Conservation (phyloP, 495 filamentous ascomycete genomes). For the Annulohypoxylon nitens region DNA sequence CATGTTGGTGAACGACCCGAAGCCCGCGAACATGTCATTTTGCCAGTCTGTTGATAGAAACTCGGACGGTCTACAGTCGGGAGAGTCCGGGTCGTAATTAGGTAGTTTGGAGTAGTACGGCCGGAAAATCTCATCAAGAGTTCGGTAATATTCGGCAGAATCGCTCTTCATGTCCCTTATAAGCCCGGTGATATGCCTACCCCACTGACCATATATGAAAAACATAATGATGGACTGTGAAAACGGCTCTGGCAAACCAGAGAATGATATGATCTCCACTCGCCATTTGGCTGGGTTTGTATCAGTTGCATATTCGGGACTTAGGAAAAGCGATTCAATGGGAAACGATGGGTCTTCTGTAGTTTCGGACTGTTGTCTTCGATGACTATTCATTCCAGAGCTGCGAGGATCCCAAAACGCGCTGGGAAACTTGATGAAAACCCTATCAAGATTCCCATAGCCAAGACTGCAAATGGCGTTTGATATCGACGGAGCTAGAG, state of each 20-base stretch:
- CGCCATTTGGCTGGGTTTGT: conserved; percentile 70
- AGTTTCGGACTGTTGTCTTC: too few relatives aligned
- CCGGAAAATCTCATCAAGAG: conserved; percentile 61
- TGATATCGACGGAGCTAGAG: conserved; percentile 66
- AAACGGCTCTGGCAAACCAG: conserved; percentile 64
- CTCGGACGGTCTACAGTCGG: conserved; percentile 65
- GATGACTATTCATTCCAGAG: too few relatives aligned
- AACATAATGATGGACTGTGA: conserved; percentile 81
- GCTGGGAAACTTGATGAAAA: conserved; percentile 77
- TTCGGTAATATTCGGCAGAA: conserved; percentile 26
- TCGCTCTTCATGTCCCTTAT: conserved; percentile 22
- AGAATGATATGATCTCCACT: conserved; percentile 75
- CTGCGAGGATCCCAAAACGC: conserved; percentile 55
- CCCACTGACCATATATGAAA: conserved; percentile 72
- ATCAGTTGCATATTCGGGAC: conserved; percentile 63
- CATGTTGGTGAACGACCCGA: conserved; percentile 80
- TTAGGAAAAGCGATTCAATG: conserved; percentile 69
- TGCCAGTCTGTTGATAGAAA: conserved; percentile 76
- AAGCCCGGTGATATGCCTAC: conserved; percentile 32
- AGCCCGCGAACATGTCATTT: conserved; percentile 74
- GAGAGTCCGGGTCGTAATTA: conserved; percentile 60
- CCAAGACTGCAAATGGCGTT: conserved; percentile 73
- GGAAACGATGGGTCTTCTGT: conserved; percentile 29
- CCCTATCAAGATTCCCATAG: conserved; percentile 80
- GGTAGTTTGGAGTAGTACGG: conserved; percentile 74